These are phyloP conservation scores for Neonectria hederae DNA, from an alignment of 2,329 filamentous ascomycete species.

Conservation along the genomic window DNA sequence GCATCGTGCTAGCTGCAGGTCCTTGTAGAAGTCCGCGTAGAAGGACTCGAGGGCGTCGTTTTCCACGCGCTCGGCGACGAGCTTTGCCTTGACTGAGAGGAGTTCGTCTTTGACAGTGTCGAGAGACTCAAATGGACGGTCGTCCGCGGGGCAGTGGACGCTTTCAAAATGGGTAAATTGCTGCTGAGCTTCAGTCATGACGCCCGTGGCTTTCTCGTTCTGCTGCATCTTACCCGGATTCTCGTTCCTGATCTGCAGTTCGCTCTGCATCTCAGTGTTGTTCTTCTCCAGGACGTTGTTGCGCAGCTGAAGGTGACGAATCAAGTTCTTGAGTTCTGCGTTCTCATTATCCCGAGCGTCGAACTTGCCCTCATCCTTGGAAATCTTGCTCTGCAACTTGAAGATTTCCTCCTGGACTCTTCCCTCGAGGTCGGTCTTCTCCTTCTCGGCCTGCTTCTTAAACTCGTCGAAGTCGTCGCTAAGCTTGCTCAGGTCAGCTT, in stretches of 20 bases:
- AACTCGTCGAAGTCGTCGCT: background rate
- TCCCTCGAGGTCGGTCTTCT: background rate
- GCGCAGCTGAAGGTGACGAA: background rate
- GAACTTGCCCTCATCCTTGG: background rate
- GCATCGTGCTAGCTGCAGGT: background rate
- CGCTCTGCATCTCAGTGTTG: background rate
- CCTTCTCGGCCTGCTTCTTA: background rate
- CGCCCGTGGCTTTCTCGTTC: background rate
- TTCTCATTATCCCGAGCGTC: background rate
- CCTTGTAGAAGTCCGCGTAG: background rate
- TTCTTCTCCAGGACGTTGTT: background rate
- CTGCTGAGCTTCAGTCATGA: background rate
- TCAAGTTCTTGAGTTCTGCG: background rate
- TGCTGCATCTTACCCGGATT: background rate
- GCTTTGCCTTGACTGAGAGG: background rate
- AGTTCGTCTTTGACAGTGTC: background rate
- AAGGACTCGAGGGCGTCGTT: background rate
- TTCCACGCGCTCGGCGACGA: no score
- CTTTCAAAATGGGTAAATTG: background rate
- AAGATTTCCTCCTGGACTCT: background rate
- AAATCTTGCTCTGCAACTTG: background rate
- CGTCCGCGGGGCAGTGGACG: no score
- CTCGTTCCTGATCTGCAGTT: background rate
- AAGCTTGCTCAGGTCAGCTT: background rate
- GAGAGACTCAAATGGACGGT: background rate